Conservation (phyloP, 148 eudicot species). For the Camellia granthamiana region DNA sequence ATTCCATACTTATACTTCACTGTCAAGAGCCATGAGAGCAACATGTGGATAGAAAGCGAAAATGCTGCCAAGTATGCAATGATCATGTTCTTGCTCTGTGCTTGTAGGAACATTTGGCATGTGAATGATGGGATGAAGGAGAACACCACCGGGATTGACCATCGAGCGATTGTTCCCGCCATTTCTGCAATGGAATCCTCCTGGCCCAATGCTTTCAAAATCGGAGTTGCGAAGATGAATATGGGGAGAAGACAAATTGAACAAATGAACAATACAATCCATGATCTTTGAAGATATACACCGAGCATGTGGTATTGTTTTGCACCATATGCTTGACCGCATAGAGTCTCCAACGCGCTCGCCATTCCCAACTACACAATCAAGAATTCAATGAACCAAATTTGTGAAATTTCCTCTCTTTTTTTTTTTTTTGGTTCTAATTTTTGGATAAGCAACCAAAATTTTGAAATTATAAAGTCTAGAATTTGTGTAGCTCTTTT, state of each 20-base stretch:
- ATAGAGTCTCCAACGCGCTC: slow-evolving; percentile 38
- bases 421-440: neutral
- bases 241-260: slow-evolving; percentile 4
- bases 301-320: slow-evolving; percentile 35
- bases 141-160: slow-evolving; percentile 6
- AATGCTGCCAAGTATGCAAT: slow-evolving; percentile 15
- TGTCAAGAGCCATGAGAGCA: slow-evolving; percentile 35
- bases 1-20: slow-evolving; percentile 30
- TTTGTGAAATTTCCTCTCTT: neutral
- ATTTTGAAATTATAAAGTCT: neutral
- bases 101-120: slow-evolving; percentile 16
- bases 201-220: slow-evolving; percentile 10
- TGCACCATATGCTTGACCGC: slow-evolving; percentile 49
- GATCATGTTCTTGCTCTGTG: slow-evolving; percentile 17
- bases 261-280: neutral
- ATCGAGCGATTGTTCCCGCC: neutral
- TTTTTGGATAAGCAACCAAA: neutral
- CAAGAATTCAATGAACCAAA: neutral
- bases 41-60: slow-evolving; percentile 16
- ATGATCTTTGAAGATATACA: slow-evolving; percentile 30
- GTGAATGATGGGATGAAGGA: slow-evolving; percentile 11
- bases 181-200: slow-evolving; percentile 7
- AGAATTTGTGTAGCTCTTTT: too few species aligned
- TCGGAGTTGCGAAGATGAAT: slow-evolving; percentile 5
- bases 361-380: slow-evolving; percentile 37